Percentiles rank a stretch among this genome's conserved stretches.
Evolutionary conservation across 2,329 filamentous ascomycete genomes (phyloP).

Genomic region (Arachnomyces sp.): DNA sequence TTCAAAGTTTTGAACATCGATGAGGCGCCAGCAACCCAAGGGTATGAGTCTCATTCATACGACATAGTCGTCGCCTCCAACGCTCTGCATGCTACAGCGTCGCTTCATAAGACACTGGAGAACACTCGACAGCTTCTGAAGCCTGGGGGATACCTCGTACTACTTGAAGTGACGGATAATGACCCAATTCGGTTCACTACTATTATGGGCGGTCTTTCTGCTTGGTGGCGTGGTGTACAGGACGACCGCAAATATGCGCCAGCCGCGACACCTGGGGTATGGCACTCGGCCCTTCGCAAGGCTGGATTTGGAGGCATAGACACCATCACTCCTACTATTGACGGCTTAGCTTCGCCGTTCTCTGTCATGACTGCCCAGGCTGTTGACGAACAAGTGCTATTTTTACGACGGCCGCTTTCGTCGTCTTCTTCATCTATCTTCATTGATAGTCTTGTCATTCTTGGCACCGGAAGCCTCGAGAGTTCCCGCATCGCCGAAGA

Average conservation of each 20-base stretch:
- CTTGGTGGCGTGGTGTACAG: conserved; percentile 15
- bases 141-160: conserved; percentile 28
- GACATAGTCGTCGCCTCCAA: conserved; percentile 18
- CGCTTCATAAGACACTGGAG: conserved; percentile 19
- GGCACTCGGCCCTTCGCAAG: conserved; percentile 1
- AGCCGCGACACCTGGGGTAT: conserved; percentile 5
- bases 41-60: conserved; percentile 11
- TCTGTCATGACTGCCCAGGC: conserved; percentile 7
- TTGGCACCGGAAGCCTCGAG: conserved; percentile 1
- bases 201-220: no score
- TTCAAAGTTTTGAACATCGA: conserved; percentile 15
- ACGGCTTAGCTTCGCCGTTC: not conserved
- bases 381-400: conserved; percentile 2
- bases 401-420: conserved; percentile 4
- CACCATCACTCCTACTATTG: conserved; percentile 1
- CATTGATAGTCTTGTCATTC: not conserved
- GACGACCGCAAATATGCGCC: conserved; percentile 4
- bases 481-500: conserved; percentile 2
- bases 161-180: no score
- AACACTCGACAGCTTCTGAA: conserved; percentile 19
- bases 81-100: conserved; percentile 28
- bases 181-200: no score
- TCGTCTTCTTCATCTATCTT: not conserved
- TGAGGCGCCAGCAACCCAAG: conserved; percentile 10
- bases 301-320: conserved; percentile 11